Conservation (phyloP, 1,284 basidiomycete genomes). For the Irpex sp. region DNA sequence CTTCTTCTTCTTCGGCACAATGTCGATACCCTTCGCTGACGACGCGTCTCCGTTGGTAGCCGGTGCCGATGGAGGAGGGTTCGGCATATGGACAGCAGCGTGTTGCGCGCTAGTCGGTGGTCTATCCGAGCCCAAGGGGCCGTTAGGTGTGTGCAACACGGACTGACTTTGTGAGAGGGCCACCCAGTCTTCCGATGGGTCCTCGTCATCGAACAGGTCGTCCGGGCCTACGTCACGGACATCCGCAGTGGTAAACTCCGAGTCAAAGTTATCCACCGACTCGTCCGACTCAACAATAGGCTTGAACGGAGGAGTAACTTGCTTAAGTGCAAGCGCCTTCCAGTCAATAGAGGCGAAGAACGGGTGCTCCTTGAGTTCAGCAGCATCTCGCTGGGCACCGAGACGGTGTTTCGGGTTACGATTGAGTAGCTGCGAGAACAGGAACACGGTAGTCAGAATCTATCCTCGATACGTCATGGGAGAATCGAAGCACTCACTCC, state of each 20-base stretch:
- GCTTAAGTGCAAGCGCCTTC: slow-evolving; percentile 81
- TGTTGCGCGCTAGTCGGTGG: slow-evolving; percentile 10
- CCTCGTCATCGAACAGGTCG: slow-evolving; percentile 64
- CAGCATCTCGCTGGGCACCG: slow-evolving; percentile 87
- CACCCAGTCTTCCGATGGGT: slow-evolving; percentile 72
- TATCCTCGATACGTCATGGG: slow-evolving; percentile 12
- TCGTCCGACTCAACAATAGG: slow-evolving; percentile 98
- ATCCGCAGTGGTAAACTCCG: slow-evolving; percentile 92
- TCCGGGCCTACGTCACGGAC: slow-evolving; percentile 67
- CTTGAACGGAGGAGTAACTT: slow-evolving; percentile 97
- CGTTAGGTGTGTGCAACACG: slow-evolving; percentile 59
- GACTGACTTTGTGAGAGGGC: slow-evolving; percentile 35
- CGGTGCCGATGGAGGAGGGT: not conserved
- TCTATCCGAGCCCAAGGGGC: slow-evolving; percentile 66
- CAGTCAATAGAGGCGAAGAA: slow-evolving; percentile 96
- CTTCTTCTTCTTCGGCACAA: slow-evolving; percentile 45
- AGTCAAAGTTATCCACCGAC: slow-evolving; percentile 96
- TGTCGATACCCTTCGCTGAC: slow-evolving; percentile 50
- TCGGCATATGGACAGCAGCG: not conserved
- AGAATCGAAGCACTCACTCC: slow-evolving; percentile 59
- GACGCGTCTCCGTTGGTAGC: not conserved
- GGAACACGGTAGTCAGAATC: not conserved
- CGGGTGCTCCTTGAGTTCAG: slow-evolving; percentile 92
- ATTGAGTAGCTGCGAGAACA: slow-evolving; percentile 76
- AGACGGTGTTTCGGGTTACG: slow-evolving; percentile 97